Evolutionary conservation across 768 basidiomycete species (phyloP).

Genomic region (Fomitopsis pulvina): DNA sequence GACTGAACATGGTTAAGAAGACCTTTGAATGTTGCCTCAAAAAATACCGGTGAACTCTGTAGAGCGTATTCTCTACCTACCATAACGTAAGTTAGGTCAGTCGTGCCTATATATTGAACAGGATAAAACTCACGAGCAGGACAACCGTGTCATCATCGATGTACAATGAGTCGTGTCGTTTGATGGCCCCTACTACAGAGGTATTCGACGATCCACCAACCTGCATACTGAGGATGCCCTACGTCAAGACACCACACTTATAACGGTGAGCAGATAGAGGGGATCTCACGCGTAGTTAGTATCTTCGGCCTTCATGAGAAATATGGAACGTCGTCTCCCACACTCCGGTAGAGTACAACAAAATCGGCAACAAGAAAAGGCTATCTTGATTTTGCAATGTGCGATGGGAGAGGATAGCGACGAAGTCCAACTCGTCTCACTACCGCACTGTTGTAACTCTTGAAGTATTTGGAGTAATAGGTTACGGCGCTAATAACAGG

Average conservation of each 20-base stretch:
- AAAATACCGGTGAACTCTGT: conserved; percentile 17
- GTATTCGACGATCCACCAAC: neutral
- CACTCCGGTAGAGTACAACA: too few relatives aligned
- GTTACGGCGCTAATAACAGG: neutral
- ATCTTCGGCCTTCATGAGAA: too few relatives aligned
- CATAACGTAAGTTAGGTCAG: neutral
- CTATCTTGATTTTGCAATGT: too few relatives aligned
- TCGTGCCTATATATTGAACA: neutral
- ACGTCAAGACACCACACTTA: too few relatives aligned
- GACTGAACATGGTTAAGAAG: conserved; percentile 14
- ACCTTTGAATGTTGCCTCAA: conserved; percentile 11
- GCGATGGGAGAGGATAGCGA: too few relatives aligned
- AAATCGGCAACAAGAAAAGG: too few relatives aligned
- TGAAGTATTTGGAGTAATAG: neutral
- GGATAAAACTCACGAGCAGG: neutral
- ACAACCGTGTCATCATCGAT: conserved; percentile 10
- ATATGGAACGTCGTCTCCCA: too few relatives aligned
- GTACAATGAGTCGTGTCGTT: conserved; percentile 11
- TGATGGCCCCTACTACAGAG: neutral
- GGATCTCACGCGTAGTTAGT: too few relatives aligned
- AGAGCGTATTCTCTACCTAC: conserved; percentile 17
- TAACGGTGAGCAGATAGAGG: too few relatives aligned
- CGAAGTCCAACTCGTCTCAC: too few relatives aligned
- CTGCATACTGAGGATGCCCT: too few relatives aligned
- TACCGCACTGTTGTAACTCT: too few relatives aligned